phyloP scores from a whole-genome alignment of 208 protist species.

The Acanthamoeba healyi region DNA sequence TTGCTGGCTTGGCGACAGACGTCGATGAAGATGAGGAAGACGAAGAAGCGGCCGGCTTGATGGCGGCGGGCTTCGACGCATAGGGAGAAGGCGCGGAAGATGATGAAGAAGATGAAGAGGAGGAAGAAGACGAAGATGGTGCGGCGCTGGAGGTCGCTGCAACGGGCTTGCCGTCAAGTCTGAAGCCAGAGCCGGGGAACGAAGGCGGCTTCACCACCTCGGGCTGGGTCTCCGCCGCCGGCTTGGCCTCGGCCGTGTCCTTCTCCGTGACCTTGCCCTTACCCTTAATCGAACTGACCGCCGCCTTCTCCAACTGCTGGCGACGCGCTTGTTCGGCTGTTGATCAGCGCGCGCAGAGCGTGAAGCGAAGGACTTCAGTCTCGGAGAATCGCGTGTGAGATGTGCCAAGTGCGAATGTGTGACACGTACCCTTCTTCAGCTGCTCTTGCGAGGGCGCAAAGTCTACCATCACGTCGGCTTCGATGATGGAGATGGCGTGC shows the following conservation, averaged over 20 bases:
- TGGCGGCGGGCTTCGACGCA: neutral
- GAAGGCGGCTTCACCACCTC: neutral
- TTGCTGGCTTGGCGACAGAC: neutral
- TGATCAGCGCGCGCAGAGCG: neutral
- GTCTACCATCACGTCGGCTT: slow-evolving; percentile 85
- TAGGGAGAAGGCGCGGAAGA: slow-evolving; percentile 47
- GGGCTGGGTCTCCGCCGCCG: neutral
- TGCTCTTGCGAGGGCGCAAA: slow-evolving; percentile 81
- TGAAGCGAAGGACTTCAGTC: no score
- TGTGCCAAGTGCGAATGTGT: no score
- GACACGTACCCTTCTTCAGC: slow-evolving; percentile 9
- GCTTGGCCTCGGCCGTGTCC: neutral
- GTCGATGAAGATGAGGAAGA: neutral
- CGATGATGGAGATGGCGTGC: slow-evolving; percentile 83
- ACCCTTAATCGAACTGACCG: neutral
- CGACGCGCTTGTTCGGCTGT: slow-evolving; percentile 28
- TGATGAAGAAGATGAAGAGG: slow-evolving; percentile 61
- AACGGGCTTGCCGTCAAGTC: slow-evolving; percentile 36
- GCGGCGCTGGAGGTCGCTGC: neutral
- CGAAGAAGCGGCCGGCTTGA: neutral
- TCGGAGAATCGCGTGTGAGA: neutral
- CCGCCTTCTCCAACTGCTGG: slow-evolving; percentile 44
- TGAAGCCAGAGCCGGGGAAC: slow-evolving; percentile 22
- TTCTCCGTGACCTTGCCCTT: slow-evolving; percentile 23
- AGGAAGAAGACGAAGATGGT: neutral